phyloP scores from a whole-genome alignment of 2,329 filamentous ascomycete genomes.

The Botrytis elliptica region DNA sequence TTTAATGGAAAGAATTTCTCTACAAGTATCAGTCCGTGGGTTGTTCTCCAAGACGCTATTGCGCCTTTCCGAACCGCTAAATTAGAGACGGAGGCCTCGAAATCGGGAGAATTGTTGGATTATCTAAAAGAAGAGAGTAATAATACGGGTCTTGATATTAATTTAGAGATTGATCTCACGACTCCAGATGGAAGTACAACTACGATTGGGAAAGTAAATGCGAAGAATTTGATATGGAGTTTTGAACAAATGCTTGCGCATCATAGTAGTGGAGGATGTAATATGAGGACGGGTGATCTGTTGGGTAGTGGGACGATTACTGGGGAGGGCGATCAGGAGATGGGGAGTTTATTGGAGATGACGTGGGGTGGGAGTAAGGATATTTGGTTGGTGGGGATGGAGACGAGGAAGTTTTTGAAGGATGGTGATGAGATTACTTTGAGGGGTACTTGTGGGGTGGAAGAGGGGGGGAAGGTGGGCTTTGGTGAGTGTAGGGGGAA shows the following conservation, averaged over 20 bases:
- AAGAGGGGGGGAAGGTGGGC: slow-evolving; percentile 65
- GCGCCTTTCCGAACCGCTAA: slow-evolving; percentile 62
- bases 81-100: slow-evolving; percentile 43
- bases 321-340: slow-evolving; percentile 52
- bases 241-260: slow-evolving; percentile 83
- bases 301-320: slow-evolving; percentile 79
- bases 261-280: slow-evolving; percentile 74
- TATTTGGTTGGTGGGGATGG: slow-evolving; percentile 61
- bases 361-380: slow-evolving; percentile 66
- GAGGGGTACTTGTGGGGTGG: slow-evolving; percentile 60
- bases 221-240: slow-evolving; percentile 72
- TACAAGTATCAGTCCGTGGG: slow-evolving; percentile 75
- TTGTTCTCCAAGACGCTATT: slow-evolving; percentile 73
- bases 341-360: slow-evolving; percentile 72
- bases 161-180: slow-evolving; percentile 63
- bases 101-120: slow-evolving; percentile 54
- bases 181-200: slow-evolving; percentile 52
- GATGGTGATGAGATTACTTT: slow-evolving; percentile 72
- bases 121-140: slow-evolving; percentile 62
- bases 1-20: slow-evolving; percentile 85
- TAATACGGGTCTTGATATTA: slow-evolving; percentile 66
- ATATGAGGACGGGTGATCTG: slow-evolving; percentile 70
- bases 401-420: slow-evolving; percentile 68
- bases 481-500: slow-evolving; percentile 72
- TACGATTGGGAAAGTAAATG: slow-evolving; percentile 59